Conservation (phyloP, 1,139 yeast genomes). For the Suhomyces wounanorum region DNA sequence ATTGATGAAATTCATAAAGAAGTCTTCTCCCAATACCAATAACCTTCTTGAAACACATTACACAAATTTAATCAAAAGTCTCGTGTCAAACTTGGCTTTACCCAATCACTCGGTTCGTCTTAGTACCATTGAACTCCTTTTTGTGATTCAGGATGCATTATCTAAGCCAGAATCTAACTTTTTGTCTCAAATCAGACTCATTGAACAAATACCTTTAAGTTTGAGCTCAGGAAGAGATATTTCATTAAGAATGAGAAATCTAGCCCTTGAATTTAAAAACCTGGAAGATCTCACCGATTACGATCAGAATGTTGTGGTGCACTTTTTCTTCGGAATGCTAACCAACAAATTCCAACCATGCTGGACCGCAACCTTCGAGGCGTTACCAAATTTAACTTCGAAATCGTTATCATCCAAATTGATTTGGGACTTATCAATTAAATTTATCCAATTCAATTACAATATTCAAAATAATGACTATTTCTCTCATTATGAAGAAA, state of each 20-base stretch:
- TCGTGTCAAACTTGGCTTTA: constrained; percentile 40
- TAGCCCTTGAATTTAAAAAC: constrained; percentile 53
- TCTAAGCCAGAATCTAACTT: constrained; percentile 35
- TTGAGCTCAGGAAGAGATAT: constrained; percentile 76
- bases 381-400: constrained; percentile 49
- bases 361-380: constrained; percentile 75
- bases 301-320: constrained; percentile 48
- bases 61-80: constrained; percentile 3
- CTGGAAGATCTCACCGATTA: constrained; percentile 33
- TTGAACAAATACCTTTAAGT: constrained; percentile 74
- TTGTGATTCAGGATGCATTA: constrained; percentile 28
- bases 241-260: constrained; percentile 63
- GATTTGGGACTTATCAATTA: constrained; percentile 59
- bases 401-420: constrained; percentile 36
- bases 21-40: constrained; percentile 2
- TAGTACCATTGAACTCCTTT: constrained; percentile 44
- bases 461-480: constrained; percentile 19
- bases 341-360: constrained; percentile 81
- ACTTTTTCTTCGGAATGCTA: constrained; percentile 71
- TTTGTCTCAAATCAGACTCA: constrained; percentile 47
- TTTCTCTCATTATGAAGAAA: constrained; percentile 14
- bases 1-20: constrained; percentile 20
- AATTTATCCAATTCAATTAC: constrained; percentile 42
- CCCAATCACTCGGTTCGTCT: constrained; percentile 52
- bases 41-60: constrained; percentile 2